Conservation (phyloP, 805 yeast genomes). For the Hanseniaspora valbyensis region DNA sequence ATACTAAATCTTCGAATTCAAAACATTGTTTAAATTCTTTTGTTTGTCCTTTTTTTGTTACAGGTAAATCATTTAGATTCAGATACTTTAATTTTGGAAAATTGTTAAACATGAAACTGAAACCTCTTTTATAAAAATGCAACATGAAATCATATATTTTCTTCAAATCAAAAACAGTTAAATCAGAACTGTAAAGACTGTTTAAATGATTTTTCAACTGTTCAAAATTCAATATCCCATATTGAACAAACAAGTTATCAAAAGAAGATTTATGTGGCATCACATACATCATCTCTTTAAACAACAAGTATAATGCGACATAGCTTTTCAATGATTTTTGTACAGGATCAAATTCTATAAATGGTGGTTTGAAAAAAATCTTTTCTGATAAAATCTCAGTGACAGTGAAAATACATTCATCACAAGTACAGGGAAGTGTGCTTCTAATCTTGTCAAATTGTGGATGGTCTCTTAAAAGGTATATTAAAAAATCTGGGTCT, state of each 20-base stretch:
- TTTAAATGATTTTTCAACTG: background rate
- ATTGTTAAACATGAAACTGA: constrained; percentile 1
- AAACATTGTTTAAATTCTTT: background rate
- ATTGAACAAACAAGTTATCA: constrained; percentile 2
- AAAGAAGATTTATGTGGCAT: constrained; percentile 6
- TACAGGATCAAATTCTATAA: background rate
- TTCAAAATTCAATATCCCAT: background rate
- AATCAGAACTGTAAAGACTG: background rate
- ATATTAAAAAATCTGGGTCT: constrained; percentile 11
- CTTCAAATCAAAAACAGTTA: background rate
- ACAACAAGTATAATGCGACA: background rate
- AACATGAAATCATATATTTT: background rate
- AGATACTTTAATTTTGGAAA: constrained; percentile 4
- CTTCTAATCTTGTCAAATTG: background rate
- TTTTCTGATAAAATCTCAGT: background rate
- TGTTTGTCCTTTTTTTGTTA: background rate
- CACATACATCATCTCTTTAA: constrained; percentile 5
- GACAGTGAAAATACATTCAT: background rate
- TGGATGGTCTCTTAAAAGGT: background rate
- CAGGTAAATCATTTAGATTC: constrained; percentile 6
- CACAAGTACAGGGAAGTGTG: constrained; percentile 8
- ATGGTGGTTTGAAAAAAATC: background rate
- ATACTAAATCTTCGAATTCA: background rate
- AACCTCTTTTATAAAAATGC: constrained; percentile 4
- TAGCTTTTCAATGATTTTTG: background rate